These are phyloP conservation scores for Hansenula anomala DNA, from an alignment of 1,139 yeast genomes.

Conservation along the genomic window DNA sequence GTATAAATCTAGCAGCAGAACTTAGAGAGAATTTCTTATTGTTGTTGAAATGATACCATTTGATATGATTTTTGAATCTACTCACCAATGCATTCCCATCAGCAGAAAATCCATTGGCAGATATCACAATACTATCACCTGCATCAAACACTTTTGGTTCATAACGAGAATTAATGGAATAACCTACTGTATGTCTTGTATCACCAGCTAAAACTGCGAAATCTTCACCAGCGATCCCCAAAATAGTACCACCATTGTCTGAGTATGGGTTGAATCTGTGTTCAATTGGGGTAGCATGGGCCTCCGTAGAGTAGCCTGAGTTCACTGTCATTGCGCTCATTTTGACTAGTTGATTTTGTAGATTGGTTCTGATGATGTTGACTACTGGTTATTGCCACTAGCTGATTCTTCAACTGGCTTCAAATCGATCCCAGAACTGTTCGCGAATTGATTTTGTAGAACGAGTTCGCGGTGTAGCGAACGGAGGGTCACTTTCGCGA, in stretches of 20 bases:
- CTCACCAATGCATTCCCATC: constrained; percentile 86
- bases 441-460: too few species aligned
- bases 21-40: constrained; percentile 62
- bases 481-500: too few species aligned
- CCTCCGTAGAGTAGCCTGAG: constrained; percentile 55
- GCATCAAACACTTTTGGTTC: constrained; percentile 88
- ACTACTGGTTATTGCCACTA: background rate
- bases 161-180: constrained; percentile 87
- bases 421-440: background rate
- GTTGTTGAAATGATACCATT: constrained; percentile 94
- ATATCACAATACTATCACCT: constrained; percentile 82
- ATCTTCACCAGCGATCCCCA: constrained; percentile 97
- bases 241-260: constrained; percentile 95
- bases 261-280: constrained; percentile 94
- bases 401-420: too few species aligned
- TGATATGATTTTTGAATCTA: constrained; percentile 68
- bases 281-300: constrained; percentile 66
- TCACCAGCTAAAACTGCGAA: constrained; percentile 97
- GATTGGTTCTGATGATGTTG: background rate
- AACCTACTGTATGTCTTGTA: constrained; percentile 93
- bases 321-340: constrained; percentile 40
- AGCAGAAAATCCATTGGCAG: constrained; percentile 96
- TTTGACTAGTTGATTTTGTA: background rate
- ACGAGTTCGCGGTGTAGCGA: too few species aligned
- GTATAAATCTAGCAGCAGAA: constrained; percentile 88